Evolutionary conservation across 495 filamentous ascomycete genomes (phyloP), one percentile per base, ranked within the genome.

Genomic region (Podospora pseudoanserina): DNA sequence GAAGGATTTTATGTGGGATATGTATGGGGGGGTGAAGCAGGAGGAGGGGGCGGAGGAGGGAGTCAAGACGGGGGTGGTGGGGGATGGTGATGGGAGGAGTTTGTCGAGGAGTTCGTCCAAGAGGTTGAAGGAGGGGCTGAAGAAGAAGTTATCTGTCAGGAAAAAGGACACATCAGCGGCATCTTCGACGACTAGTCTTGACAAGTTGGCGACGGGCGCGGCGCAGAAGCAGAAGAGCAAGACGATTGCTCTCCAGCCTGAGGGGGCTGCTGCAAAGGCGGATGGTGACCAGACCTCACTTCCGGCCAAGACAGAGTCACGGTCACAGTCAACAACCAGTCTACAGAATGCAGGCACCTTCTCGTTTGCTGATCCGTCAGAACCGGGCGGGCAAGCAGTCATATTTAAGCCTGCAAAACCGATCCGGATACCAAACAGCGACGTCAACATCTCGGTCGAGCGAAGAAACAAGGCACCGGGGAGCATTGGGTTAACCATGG

Each of bases 401-500:
- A 88, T 97, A 28, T 92, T 96, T 78, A 90, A 89, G 60, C 93
- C 95, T 2, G 32, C 73, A 1, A 66, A 59, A 0, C 77, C 79
- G 2, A 79, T 97, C 32, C 81, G 90, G 27, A 77, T 97, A 4
- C 89, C 90, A 2, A 90, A 87, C 53, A 91, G 87, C 67, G 95
- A 99, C 74, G 83, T 97, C 70, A 97, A 96, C 76, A 92, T 99
- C 71, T 89, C 91, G 70, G 86, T 97, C 60, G 93, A 97, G 75
- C 86, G 91, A 18, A 72, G 81, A 20, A 81, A 81, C 68, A 87
- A 91, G 60, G 92, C 90, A 64, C 92, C 90, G 73, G 88, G 87
- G 18, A 86, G 86, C 1, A 90, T 92, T 78, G 91, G 90, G 5
- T 86, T 91, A 70, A 91, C 92, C 4, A 91, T 97, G 88, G 93